These are phyloP conservation scores for Carex littledalei DNA, from an alignment of 176 grass and related monocot species.

Conservation along the genomic window DNA sequence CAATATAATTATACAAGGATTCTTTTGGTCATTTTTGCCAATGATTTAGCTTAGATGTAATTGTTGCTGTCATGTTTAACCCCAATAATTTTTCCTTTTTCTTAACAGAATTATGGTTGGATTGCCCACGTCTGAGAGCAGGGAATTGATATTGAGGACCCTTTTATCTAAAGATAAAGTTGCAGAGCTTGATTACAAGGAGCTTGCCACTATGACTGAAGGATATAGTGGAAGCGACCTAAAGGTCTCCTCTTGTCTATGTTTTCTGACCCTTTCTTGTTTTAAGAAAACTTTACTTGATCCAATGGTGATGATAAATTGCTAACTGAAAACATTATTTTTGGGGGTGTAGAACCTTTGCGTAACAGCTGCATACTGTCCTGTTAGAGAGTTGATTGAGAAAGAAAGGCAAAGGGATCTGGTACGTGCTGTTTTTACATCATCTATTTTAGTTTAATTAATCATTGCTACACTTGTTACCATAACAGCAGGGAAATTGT, in stretches of 20 bases:
- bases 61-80: neutral
- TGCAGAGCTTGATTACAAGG: slow-evolving; percentile 63
- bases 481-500: neutral
- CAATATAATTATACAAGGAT: neutral
- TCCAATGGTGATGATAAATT: neutral
- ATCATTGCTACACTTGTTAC: neutral
- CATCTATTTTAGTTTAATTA: neutral
- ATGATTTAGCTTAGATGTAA: neutral
- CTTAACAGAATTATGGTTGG: slow-evolving; percentile 89
- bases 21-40: neutral
- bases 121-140: slow-evolving; percentile 74
- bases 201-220: slow-evolving; percentile 78
- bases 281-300: neutral
- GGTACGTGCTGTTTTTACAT: slow-evolving; percentile 26
- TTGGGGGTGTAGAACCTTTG: slow-evolving; percentile 96
- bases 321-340: neutral
- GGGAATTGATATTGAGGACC: slow-evolving; percentile 70
- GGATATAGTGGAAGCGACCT: slow-evolving; percentile 96
- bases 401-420: slow-evolving; percentile 71
- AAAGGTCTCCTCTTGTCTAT: slow-evolving; percentile 53
- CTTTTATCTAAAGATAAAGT: slow-evolving; percentile 85
- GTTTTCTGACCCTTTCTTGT: neutral
- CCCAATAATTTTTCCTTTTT: neutral
- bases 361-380: slow-evolving; percentile 81
- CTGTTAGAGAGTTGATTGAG: slow-evolving; percentile 85